Percentiles rank a stretch among this genome's conserved stretches.
phyloP scores from a whole-genome alignment of 202 grass and related monocot genomes.

The Setaria italica region DNA sequence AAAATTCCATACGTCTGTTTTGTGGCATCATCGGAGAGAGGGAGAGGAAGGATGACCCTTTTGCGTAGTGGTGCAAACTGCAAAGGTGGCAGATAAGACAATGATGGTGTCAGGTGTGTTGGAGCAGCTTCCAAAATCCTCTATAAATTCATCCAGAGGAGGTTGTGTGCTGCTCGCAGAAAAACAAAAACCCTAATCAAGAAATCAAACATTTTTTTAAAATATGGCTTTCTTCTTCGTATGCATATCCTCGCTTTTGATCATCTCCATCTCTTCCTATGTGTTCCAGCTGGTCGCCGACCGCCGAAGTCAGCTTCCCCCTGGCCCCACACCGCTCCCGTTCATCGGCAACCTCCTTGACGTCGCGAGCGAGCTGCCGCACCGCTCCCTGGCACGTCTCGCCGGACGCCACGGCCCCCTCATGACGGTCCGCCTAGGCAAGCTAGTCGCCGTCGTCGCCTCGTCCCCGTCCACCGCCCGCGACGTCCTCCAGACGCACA shows the following conservation, averaged over 20 bases:
- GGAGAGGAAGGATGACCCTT: too few relatives aligned
- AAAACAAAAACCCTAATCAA: background rate
- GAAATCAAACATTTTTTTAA: background rate
- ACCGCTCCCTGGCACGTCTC: constrained; percentile 43
- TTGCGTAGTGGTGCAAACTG: too few relatives aligned
- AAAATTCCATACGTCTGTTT: too few relatives aligned
- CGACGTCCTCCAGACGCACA: constrained; percentile 44
- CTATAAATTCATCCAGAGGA: background rate
- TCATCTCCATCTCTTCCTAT: constrained; percentile 3
- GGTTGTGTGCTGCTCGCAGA: background rate
- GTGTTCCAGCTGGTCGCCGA: constrained; percentile 3
- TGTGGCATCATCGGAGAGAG: too few relatives aligned
- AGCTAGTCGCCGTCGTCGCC: background rate
- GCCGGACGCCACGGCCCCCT: constrained; percentile 36
- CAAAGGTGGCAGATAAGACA: background rate
- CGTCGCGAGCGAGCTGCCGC: constrained; percentile 5
- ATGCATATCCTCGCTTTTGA: constrained; percentile 1
- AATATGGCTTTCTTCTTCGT: constrained; percentile 33
- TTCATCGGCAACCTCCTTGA: constrained; percentile 52
- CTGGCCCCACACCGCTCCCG: constrained; percentile 44
- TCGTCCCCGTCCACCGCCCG: constrained; percentile 38
- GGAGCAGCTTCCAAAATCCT: background rate
- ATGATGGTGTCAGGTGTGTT: background rate
- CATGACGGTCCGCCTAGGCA: constrained; percentile 48
- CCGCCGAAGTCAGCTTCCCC: constrained; percentile 12